phyloP scores from a whole-genome alignment of 257 asterid species.

The Rhazya stricta region DNA sequence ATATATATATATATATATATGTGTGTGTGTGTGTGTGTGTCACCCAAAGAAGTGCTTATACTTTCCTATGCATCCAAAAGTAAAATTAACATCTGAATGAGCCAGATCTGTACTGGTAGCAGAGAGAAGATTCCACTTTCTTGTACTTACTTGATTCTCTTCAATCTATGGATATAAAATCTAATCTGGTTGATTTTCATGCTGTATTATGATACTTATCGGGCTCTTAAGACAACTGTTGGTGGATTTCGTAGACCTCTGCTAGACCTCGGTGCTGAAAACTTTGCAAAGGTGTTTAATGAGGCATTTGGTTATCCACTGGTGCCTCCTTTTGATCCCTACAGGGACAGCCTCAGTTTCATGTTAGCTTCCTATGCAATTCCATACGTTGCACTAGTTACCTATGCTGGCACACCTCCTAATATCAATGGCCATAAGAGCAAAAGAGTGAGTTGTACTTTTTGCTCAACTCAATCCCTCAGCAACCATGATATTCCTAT shows the following conservation, averaged over 20 bases:
- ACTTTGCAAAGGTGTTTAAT: conserved; percentile 35
- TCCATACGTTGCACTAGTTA: conserved; percentile 41
- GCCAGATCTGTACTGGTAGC: too few relatives aligned
- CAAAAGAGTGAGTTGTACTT: conserved; percentile 22
- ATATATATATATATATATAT: too few relatives aligned
- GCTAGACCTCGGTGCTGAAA: conserved; percentile 22
- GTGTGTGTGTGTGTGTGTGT: too few relatives aligned
- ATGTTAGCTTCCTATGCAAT: conserved; percentile 38
- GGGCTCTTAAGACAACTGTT: conserved; percentile 35
- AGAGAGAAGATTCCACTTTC: too few relatives aligned
- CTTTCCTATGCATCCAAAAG: too few relatives aligned
- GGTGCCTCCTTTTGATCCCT: conserved; percentile 48
- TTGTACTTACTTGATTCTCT: neutral
- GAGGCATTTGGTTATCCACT: conserved; percentile 43
- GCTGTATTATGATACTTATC: neutral
- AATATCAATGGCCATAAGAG: conserved; percentile 25
- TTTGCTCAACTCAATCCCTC: too few relatives aligned
- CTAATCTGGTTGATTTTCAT: neutral
- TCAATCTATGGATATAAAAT: neutral
- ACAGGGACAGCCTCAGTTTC: conserved; percentile 37
- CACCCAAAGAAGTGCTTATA: too few relatives aligned
- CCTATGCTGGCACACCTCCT: conserved; percentile 50
- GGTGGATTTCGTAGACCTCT: conserved; percentile 47
- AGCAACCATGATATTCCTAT: too few relatives aligned
- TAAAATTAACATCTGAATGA: too few relatives aligned